Evolutionary conservation across 179 eudicot genomes (phyloP), one percentile per base, ranked within the genome.

Genomic region (Beta corolliflora): DNA sequence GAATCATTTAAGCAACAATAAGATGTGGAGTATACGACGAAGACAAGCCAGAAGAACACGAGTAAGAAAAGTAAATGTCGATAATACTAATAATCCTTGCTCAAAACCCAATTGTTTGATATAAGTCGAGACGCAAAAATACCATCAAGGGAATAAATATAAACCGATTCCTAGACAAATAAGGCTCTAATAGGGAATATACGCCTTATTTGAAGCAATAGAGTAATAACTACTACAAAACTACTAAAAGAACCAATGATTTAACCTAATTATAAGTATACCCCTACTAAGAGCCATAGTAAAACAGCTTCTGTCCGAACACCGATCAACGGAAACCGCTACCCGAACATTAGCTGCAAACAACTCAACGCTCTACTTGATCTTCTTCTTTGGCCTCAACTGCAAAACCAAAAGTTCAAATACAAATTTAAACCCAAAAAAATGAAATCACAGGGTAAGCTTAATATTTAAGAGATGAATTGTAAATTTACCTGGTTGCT

Each of bases 331-430:
- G 54, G 7, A 36, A 3, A 9, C 1, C 52, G 16, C 3, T 45
- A 21, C 56, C 73, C 9, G 65, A 74, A 45, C 65, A 66, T 14
- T 64, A 18, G 69, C 78, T 77, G 72, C 81, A 77, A 36, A 72
- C 45, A 78, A 65, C 79, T 50, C 55, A 31, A 18, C 71, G 45
- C 70, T 86, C 86, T 86, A 86, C 86, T 86, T 86, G 25, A 86
- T 75, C 84, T 86, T 86, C 86, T 86, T 86, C 88, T 86, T 86
- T 19, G 88, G 88, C 88, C 88, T 86, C 85, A 86, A 81, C 88
- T 86, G 88, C 84, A 86, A 79, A 21, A 21, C 4, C 10, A 68
- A 67, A 4, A 63, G 11, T 23, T 1, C 15, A 31, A 10, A 10
- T 2, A 4, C 9, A 60, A 29, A 1, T 19, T 12, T 31, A 73